These are phyloP conservation scores for Secale cereale DNA, from an alignment of 176 grass and related monocot species.

Conservation along the genomic window DNA sequence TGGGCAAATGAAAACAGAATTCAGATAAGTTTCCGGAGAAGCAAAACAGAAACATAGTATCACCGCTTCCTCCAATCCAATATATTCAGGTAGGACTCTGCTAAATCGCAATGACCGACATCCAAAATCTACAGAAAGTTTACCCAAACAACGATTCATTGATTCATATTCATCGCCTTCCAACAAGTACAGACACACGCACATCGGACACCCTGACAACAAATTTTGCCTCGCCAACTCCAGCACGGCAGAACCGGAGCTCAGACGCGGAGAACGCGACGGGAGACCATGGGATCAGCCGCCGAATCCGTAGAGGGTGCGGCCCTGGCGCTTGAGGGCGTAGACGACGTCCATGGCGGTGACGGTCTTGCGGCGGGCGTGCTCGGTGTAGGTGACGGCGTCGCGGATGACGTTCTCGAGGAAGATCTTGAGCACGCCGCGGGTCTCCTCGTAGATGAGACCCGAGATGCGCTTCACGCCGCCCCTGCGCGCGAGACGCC, in stretches of 20 bases:
- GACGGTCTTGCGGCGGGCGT: slow-evolving; percentile 86
- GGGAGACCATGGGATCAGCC: slow-evolving; percentile 25
- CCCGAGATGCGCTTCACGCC: slow-evolving; percentile 96
- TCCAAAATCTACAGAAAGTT: too few relatives aligned
- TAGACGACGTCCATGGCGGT: slow-evolving; percentile 98
- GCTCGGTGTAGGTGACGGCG: slow-evolving; percentile 94
- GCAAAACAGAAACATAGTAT: too few relatives aligned
- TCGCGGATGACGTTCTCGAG: slow-evolving; percentile 98
- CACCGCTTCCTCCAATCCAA: too few relatives aligned
- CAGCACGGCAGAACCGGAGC: too few relatives aligned
- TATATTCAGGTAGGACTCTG: too few relatives aligned
- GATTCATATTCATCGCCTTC: too few relatives aligned
- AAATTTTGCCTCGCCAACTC: neutral
- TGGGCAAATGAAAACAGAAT: neutral
- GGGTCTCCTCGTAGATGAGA: slow-evolving; percentile 95
- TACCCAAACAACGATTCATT: too few relatives aligned
- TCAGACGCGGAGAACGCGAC: too few relatives aligned
- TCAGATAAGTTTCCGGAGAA: neutral
- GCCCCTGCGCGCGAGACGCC: slow-evolving; percentile 63
- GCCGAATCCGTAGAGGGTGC: slow-evolving; percentile 87
- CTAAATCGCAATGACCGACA: too few relatives aligned
- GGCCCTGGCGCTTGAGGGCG: slow-evolving; percentile 89
- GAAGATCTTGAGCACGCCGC: slow-evolving; percentile 98
- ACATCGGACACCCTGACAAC: neutral
- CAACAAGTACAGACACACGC: neutral